Evolutionary conservation across 345 rosid genomes (phyloP).

Genomic region (Mallotus nudiflorus): DNA sequence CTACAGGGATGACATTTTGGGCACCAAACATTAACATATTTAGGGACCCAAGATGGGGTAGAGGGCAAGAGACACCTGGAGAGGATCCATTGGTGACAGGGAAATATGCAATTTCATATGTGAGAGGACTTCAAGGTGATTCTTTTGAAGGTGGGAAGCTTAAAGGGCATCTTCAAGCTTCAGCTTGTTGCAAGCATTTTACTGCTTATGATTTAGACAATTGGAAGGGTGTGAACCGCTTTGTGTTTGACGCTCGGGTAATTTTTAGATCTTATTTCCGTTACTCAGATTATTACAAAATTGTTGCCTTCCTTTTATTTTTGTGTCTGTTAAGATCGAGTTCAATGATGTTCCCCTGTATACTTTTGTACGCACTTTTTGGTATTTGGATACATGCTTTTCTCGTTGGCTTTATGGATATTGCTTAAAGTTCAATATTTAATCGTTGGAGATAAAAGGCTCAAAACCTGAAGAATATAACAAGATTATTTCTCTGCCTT

Average conservation of each 20-base stretch:
- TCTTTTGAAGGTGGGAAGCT: slow-evolving; percentile 31
- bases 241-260: slow-evolving; percentile 33
- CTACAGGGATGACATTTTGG: slow-evolving; percentile 35
- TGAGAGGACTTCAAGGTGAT: slow-evolving; percentile 36
- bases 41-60: slow-evolving; percentile 41
- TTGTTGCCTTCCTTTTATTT: background rate
- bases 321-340: background rate
- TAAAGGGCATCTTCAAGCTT: slow-evolving; percentile 33
- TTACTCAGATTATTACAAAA: background rate
- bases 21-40: slow-evolving; percentile 36
- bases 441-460: background rate
- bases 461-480: background rate
- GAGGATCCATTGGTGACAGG: slow-evolving; percentile 32
- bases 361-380: too few species aligned
- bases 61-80: slow-evolving; percentile 38
- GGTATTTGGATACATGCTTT: background rate
- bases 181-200: slow-evolving; percentile 38
- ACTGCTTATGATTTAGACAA: slow-evolving; percentile 36
- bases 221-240: slow-evolving; percentile 35
- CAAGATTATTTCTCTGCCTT: background rate
- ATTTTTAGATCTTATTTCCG: background rate
- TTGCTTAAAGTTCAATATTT: background rate
- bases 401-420: background rate
- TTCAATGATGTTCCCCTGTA: slow-evolving; percentile 19
- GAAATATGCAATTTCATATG: slow-evolving; percentile 32